Base-by-base conservation (phyloP, 2,329 filamentous ascomycete genomes). In the Fusarium sacchari region DNA sequence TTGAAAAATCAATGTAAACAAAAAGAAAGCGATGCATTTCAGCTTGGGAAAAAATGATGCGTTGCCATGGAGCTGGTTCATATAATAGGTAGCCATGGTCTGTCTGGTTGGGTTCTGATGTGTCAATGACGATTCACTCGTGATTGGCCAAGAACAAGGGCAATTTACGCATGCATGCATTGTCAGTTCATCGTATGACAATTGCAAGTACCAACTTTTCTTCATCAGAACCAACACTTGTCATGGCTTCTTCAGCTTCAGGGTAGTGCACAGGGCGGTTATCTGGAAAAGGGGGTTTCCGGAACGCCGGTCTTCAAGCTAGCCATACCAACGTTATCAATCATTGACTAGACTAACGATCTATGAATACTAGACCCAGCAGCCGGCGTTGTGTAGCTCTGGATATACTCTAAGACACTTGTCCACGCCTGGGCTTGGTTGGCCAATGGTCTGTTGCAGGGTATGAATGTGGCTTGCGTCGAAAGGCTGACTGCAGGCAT, bases 381-480 rank as follows among this genome's bases (percentile, higher is more conserved):
- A 42, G 12, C 14, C 15, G 50, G 50, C 20, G 34, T 30, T 40
- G 11, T 20, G 34, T 42, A 22, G 50, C 26, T 28, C 11, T 42
- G 15, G 30, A 50, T 11, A 39, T 42, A 7, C 30, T 55, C 36
- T 42, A 26, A 55, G 36, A 55, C 50, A 42, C 50, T 28, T 42
- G 8, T 10, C 37, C 36, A 17, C 20, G 12, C 15, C 18, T 28
- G 6, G 17, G 50, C 18, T 30, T 50, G 28, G 24, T 39, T 32
- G 30, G 30, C n/a, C 39, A 14, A 17, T 36, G 24, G 28, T 30
- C 20, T 28, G 50, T 32, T 68, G 13, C 55, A 62, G 64, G 64
- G 64, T 56, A 44, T 36, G 30, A 24, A 36, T 13, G 39, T 58
- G 64, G 64, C 46, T 67, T 52, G 46, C 39, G 30, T 39, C 34